Conservation (phyloP, 164 flowering plant genomes). For the Cinnamomum micranthum region DNA sequence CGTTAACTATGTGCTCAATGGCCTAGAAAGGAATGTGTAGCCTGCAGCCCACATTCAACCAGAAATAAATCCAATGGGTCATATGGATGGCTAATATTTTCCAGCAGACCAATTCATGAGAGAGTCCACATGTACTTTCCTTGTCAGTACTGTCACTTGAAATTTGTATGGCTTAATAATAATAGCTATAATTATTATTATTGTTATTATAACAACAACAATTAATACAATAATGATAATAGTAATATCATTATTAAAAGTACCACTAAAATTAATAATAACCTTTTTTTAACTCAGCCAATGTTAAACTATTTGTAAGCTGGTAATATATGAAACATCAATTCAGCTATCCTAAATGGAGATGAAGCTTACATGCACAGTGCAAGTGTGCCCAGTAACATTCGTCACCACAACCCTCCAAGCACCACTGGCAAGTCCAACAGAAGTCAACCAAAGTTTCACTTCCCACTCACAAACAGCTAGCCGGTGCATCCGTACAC, state of each 20-base stretch:
- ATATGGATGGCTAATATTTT: no score
- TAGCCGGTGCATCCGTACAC: constrained; percentile 85
- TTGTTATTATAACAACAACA: no score
- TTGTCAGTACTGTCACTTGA: not conserved
- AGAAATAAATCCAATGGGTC: not conserved
- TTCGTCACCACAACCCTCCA: constrained; percentile 89
- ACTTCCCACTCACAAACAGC: constrained; percentile 98
- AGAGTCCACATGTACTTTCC: not conserved
- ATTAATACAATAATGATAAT: no score
- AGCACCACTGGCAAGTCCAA: constrained; percentile 76
- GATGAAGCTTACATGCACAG: constrained; percentile 71
- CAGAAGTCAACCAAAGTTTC: constrained; percentile 75
- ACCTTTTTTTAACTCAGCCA: no score
- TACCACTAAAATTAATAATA: no score
- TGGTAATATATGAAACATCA: not conserved
- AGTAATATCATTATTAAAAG: no score
- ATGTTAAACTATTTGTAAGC: not conserved
- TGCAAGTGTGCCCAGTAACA: constrained; percentile 96
- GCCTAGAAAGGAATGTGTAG: not conserved
- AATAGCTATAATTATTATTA: no score
- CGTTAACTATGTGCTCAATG: not conserved
- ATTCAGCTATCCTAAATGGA: not conserved
- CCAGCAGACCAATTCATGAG: not conserved
- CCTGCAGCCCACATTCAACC: not conserved
- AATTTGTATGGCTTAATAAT: no score